These are phyloP conservation scores for Gaeumannomyces tritici DNA, from an alignment of 2,329 filamentous ascomycete species.

Conservation along the genomic window DNA sequence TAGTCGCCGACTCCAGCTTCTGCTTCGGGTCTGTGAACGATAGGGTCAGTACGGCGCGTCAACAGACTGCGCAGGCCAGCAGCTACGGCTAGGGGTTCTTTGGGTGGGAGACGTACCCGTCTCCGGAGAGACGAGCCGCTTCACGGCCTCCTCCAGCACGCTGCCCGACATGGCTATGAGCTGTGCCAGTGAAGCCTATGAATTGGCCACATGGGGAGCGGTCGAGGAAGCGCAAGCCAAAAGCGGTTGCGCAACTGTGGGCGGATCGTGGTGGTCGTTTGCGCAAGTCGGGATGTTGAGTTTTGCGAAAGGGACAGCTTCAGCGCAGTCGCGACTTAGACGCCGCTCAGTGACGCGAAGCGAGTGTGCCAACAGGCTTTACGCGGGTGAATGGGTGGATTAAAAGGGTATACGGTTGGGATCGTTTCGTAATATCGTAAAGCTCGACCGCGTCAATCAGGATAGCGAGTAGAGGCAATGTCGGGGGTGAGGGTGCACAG, in stretches of 20 bases:
- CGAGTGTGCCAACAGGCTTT: background rate
- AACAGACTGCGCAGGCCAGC: background rate
- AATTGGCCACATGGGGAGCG: background rate
- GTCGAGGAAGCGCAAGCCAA: background rate
- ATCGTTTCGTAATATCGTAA: background rate
- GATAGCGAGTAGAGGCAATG: background rate
- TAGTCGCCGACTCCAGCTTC: slow-evolving; percentile 73
- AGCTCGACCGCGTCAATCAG: background rate
- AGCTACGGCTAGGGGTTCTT: background rate
- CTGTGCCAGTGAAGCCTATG: slow-evolving; percentile 1
- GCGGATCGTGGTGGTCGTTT: background rate
- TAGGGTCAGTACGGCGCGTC: background rate
- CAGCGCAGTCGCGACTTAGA: background rate
- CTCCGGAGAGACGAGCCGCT: slow-evolving; percentile 46
- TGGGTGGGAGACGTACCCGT: slow-evolving; percentile 32
- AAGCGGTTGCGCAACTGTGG: background rate
- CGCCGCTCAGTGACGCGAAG: background rate
- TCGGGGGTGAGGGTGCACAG: background rate
- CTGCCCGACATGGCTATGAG: slow-evolving; percentile 44
- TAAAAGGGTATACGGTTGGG: background rate
- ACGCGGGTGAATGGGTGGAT: background rate
- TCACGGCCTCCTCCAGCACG: slow-evolving; percentile 54
- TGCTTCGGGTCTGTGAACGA: slow-evolving; percentile 59
- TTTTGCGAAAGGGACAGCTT: background rate
- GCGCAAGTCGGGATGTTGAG: background rate